Evolutionary conservation across 192 early-diverging fungal genomes (phyloP), one percentile per base, ranked within the genome.

Genomic region (Chytriomyces confervae): DNA sequence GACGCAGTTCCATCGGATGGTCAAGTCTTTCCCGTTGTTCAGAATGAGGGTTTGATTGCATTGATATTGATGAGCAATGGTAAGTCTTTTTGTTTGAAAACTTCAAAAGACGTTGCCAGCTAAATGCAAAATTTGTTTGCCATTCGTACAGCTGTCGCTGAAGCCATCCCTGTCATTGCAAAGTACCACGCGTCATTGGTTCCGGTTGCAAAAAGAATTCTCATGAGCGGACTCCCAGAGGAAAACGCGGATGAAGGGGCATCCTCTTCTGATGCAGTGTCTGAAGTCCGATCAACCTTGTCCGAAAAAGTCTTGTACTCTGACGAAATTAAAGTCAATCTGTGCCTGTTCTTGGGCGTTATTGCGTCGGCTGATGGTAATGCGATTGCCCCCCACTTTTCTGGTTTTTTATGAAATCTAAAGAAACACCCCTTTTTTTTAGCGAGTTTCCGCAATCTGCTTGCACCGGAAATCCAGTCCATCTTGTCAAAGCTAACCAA

Each of bases 41-140:
- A 89, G 69, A 89, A 89, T 61, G 87, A 89, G 72, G 80, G 85
- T 1, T 51, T 89, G 5, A 78, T 89, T 8, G 85, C 84, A 13
- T 61, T 89, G 50, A 83, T 86, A 47, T 62, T 88, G 7, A 50
- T 87, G 29, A 46, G 60, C 57, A 77, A 84, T 66, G 81, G 82
- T 84, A 62, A 7, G 66, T 67, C 50, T 74, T 71, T 77, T 69
- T 23, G 2, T 9, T 18, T 65, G 16, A 65, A 23, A 57, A 57
- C 1, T 57, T 0, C 53, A 36, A 36, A 69, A 6, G 20, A 61
- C 8, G 20, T 46, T 11, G n/a, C 3, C 8, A n/a, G 67, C 48
- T 76, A 27, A 63, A 61, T 20, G 23, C 24, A 2, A 24, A 11
- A 46, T 16, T 0, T 76, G 62, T n/a, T 9, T 9, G 23, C 5